Evolutionary conservation across 495 filamentous ascomycete species (phyloP).

Genomic region (Letharia columbiana): DNA sequence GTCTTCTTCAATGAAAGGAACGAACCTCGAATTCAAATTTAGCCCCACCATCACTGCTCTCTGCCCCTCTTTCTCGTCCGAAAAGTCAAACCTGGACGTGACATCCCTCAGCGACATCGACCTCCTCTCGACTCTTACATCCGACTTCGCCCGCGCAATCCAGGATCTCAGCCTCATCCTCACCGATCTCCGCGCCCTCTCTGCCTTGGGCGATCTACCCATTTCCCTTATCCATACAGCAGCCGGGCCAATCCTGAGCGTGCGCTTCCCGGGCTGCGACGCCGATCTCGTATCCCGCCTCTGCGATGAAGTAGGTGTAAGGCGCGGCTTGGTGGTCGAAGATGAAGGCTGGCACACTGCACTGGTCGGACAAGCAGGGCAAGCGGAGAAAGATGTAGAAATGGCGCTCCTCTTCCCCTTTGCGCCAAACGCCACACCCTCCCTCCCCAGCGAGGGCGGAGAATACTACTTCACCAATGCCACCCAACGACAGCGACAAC

Average conservation of each 20-base stretch:
- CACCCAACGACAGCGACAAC: constrained; percentile 22
- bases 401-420: constrained; percentile 81
- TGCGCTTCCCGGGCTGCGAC: constrained; percentile 89
- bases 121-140: constrained; percentile 73
- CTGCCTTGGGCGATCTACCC: constrained; percentile 72
- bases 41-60: constrained; percentile 55
- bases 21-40: constrained; percentile 70
- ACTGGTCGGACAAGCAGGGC: background rate
- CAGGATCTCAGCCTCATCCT: constrained; percentile 73
- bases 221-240: constrained; percentile 54
- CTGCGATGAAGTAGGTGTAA: constrained; percentile 77
- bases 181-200: constrained; percentile 70
- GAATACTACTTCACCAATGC: constrained; percentile 26
- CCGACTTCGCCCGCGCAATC: constrained; percentile 80
- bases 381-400: constrained; percentile 43
- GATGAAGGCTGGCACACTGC: constrained; percentile 61
- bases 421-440: constrained; percentile 43
- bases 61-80: constrained; percentile 24
- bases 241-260: constrained; percentile 46
- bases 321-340: constrained; percentile 65
- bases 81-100: constrained; percentile 31
- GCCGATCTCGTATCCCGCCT: constrained; percentile 71
- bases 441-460: constrained; percentile 14
- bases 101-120: constrained; percentile 63
- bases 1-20: constrained; percentile 53